Evolutionary conservation across 495 filamentous ascomycete genomes (phyloP), one percentile per base, ranked within the genome.

Genomic region (Penicillium lividum): DNA sequence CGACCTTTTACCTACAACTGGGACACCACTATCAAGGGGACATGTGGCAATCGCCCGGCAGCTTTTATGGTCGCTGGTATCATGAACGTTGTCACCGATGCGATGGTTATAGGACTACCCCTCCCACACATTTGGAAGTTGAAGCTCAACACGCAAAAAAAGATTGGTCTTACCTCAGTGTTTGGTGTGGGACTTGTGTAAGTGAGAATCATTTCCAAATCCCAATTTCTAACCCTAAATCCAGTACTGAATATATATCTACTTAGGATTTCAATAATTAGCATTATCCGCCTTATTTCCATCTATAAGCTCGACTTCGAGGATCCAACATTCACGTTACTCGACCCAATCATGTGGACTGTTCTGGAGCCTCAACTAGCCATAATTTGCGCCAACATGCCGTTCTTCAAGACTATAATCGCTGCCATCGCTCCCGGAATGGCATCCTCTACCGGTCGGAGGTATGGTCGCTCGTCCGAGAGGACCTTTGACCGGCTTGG

Each of bases 131-230:
- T 84, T 46, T 71, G 68, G 63, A 67, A 71, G 36, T 66, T 82
- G 27, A 75, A 79, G 59, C 78, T 83, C 53, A 70, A 75, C 0
- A 67, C 61, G 30, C 67, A 63, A 33, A 76, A 74, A 38, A 85
- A 84, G 68, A 62, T 82, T 16, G 80, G 70, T 8, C 68, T 84
- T 18, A 64, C 76, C 51, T 68, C 68, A 13, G 69, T 82, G 5
- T 82, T 82, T 53, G 66, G 77, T 25, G 58, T 83, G 1, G 81
- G 81, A 27, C 71, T 76, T 33, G 60, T 82, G 81, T 83, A 66
- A 58, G 77, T 36, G 33, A 11, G 33, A 36, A 36, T 7, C 7
- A 36, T 36, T 36, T 9, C 33, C 33, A 8, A 36, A 3, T 11
- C 8, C 22, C 22, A 22, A 22, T 22, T 22, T 22, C 2, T 22